Evolutionary conservation across 148 eudicot species (phyloP), one percentile per base, ranked within the genome.

Genomic region (Camellia sinensis): DNA sequence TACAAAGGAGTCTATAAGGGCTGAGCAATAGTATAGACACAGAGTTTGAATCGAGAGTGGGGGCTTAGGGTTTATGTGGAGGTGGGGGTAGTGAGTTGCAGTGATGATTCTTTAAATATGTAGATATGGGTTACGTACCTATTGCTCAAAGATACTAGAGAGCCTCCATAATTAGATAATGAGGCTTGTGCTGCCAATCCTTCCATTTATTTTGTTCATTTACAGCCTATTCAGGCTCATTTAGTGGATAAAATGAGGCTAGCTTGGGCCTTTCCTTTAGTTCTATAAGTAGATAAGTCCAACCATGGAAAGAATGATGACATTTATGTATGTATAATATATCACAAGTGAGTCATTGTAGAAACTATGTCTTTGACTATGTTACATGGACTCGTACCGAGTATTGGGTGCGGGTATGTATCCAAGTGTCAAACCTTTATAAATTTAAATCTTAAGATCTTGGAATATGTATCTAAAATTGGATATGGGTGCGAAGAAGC

Each of bases 21-120:
- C 37, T 29, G 37, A 29, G 37, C 13, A 65, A 64, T 21, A 52
- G 12, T 3, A 0, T 56, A 22, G 22, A 46, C 18, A 59, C 15
- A 60, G 52, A 75, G 54, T 75, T 75, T n/a, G 40, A 60, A 11
- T 44, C 67, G 67, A 60, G 21, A 75, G 52, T 18, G 62, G 5
- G 9, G 17, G 29, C 48, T 18, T 3, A 45, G 22, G 73, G 29
- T 44, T 15, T 40, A 4, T 9, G 6, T 70, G n/a, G 22, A 45
- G 11, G 67, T 6, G 54, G 21, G 15, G 48, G 29, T 41, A n/a
- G 67, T 10, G 40, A 9, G 17, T 46, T n/a, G 68, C 13, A 44
- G 46, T 40, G 9, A 45, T 70, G 67, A 12, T 44, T 76, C 14
- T 61, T 75, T 41, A n/a, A 61, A 41, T 43, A 6, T 8, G 19